Evolutionary conservation across 768 basidiomycete genomes (phyloP), one percentile per base, ranked within the genome.

Genomic region (Austroboletus eburneus): DNA sequence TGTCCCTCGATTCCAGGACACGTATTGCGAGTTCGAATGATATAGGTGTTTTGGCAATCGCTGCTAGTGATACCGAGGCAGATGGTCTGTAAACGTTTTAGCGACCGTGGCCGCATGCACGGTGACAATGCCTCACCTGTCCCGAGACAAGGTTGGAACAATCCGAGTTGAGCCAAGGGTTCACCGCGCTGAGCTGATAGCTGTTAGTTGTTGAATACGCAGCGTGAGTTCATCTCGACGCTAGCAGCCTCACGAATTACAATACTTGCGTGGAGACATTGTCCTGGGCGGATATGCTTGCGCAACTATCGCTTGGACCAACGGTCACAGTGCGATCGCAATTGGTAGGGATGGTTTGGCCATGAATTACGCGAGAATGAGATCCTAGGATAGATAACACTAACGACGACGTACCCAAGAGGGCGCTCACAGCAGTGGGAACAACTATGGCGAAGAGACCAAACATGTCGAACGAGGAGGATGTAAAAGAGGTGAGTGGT

Each of bases 301-400:
- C 16, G 61, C 87, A 89, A 49, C 73, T 77, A 57, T 87, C 81
- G 29, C 79, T 79, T 6, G 58, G 55, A 49, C 67, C 54, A 44
- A 88, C 73, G 43, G 77, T 83, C 60, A 81, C 81, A n/a, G 60
- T 72, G 53, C 87, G 79, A n/a, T 74, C 69, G 61, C 87, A 87
- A 36, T 66, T 57, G 42, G 59, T 50, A 27, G 73, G 74, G 46
- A 69, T 49, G 10, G 48, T 8, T n/a, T n/a, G n/a, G 5, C 68
- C 70, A 21, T 74, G 79, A 57, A 83, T 81, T 24, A 51, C 61
- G 58, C 80, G 6, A 20, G 10, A 23, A 3, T 49, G 14, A 50
- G 34, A 46, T 21, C 43, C 27, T 35, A 43, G 33, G n/a, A 17
- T 7, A 14, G 1, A 21, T 23, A 10, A 16, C 35, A 14, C 17